Percentiles rank a stretch among this genome's conserved stretches.
Evolutionary conservation across 345 rosid species (phyloP).

Genomic region (Hirschfeldia incana): DNA sequence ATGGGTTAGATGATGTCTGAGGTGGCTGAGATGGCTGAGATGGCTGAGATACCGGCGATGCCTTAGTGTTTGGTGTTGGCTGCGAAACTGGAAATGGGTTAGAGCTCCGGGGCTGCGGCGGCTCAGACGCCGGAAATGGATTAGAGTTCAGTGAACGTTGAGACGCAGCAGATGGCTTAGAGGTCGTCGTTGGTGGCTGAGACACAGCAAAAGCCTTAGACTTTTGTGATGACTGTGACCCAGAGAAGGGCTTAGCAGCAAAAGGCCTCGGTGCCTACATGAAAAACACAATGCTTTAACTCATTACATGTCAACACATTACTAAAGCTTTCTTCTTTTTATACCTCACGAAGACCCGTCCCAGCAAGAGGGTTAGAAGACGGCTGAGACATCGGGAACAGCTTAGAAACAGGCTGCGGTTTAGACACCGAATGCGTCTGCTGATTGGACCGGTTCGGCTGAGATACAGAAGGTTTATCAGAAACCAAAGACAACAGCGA

Average conservation of each 20-base stretch:
- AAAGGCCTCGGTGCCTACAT: not conserved
- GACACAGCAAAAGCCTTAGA: not conserved
- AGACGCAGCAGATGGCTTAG: not conserved
- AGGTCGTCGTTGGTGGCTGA: not conserved
- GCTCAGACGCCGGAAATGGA: not conserved
- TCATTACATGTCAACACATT: not conserved
- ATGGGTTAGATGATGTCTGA: slow-evolving; percentile 20
- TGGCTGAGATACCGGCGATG: not conserved
- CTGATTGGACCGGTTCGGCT: slow-evolving; percentile 10
- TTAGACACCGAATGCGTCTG: slow-evolving; percentile 24
- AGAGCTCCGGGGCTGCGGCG: not conserved
- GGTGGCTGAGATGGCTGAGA: slow-evolving; percentile 1
- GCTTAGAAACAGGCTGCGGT: slow-evolving; percentile 30
- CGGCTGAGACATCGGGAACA: slow-evolving; percentile 15
- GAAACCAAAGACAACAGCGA: slow-evolving; percentile 27
- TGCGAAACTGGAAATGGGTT: not conserved
- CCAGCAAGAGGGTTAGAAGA: not conserved
- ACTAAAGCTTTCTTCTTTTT: not conserved
- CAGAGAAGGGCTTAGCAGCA: not conserved
- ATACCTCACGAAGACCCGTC: not conserved
- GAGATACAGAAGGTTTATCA: slow-evolving; percentile 9
- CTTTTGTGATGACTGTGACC: slow-evolving; percentile 13
- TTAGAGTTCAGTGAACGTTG: not conserved
- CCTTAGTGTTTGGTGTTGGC: not conserved
- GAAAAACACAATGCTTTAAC: not conserved